Evolutionary conservation across 352 stramenopile species (phyloP).

Genomic region (Globisporangium carolinianum): DNA sequence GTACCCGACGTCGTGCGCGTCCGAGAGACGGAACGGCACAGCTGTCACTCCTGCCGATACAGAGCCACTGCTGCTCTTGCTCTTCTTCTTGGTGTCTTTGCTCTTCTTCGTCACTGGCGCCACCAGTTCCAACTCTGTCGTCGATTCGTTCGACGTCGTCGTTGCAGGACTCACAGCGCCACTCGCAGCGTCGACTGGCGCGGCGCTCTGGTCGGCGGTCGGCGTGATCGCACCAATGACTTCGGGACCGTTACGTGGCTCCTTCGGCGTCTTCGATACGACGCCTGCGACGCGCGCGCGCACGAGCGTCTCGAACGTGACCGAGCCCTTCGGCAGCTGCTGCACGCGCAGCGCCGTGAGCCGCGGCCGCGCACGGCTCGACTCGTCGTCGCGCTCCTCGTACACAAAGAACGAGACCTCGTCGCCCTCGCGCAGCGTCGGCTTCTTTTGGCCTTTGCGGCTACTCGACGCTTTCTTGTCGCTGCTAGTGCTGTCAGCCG

Average conservation of each 20-base stretch:
- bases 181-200: constrained; percentile 6
- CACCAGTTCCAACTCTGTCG: constrained; percentile 1
- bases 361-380: constrained; percentile 20
- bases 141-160: neutral
- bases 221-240: constrained; percentile 51
- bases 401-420: constrained; percentile 79
- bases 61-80: constrained; percentile 11
- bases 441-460: constrained; percentile 9
- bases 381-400: constrained; percentile 52
- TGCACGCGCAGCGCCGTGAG: constrained; percentile 66
- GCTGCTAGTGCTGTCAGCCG: constrained; percentile 9
- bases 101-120: constrained; percentile 14
- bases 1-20: constrained; percentile 63
- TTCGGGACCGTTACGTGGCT: constrained; percentile 52
- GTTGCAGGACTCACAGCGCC: neutral
- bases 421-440: constrained; percentile 43
- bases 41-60: neutral
- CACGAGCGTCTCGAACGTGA: constrained; percentile 62
- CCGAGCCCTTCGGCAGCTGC: constrained; percentile 41
- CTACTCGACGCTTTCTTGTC: constrained; percentile 10
- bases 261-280: constrained; percentile 56
- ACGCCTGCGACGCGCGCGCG: constrained; percentile 47
- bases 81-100: constrained; percentile 37
- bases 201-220: neutral
- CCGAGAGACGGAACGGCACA: constrained; percentile 47